phyloP scores from a whole-genome alignment of 2,329 filamentous ascomycete species.

The Trichoderma sp. region DNA sequence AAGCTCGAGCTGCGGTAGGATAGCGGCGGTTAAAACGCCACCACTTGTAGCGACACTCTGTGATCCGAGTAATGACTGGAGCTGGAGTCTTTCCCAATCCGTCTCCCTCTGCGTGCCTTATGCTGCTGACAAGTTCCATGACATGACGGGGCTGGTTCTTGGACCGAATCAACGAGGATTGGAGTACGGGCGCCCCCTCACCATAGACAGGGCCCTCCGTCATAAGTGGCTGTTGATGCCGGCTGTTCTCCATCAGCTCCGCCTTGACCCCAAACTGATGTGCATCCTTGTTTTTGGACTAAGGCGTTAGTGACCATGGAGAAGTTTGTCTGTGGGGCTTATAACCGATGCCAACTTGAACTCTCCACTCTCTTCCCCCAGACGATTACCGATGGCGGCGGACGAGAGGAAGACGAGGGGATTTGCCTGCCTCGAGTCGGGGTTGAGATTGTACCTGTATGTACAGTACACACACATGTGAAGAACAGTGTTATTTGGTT shows the following conservation, averaged over 20 bases:
- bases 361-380: background rate
- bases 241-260: conserved; percentile 15
- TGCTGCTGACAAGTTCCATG: background rate
- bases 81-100: background rate
- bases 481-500: background rate
- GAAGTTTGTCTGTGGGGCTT: conserved; percentile 2
- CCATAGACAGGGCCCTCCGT: background rate
- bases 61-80: background rate
- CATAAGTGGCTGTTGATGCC: conserved; percentile 1
- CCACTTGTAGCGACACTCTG: background rate
- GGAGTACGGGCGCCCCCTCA: background rate
- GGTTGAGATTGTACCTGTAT: background rate
- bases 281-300: conserved; percentile 5
- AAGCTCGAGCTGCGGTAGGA: background rate
- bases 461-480: background rate
- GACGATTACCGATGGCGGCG: background rate
- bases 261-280: conserved; percentile 12
- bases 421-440: background rate
- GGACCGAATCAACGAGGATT: background rate
- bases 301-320: background rate
- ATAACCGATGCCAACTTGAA: background rate
- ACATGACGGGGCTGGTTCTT: background rate
- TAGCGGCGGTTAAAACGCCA: background rate
- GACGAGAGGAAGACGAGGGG: background rate
- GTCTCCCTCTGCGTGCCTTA: background rate